phyloP scores from a whole-genome alignment of 371 early-diverging fungal species.

The Umbelopsis sp. region DNA sequence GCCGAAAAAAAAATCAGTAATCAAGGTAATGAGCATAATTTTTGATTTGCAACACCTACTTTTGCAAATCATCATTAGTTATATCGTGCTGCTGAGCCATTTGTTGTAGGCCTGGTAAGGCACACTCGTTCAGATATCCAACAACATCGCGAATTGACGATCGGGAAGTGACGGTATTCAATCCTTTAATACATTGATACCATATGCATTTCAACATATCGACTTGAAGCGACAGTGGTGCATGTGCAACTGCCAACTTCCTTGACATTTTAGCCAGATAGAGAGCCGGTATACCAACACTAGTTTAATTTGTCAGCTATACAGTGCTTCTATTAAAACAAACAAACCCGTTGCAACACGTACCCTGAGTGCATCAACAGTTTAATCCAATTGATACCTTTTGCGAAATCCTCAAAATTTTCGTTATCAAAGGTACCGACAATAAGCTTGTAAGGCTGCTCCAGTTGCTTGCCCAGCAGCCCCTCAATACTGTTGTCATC shows the following conservation, averaged over 20 bases:
- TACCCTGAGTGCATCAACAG: conserved; percentile 53
- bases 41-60: conserved; percentile 22
- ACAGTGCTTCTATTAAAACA: neutral
- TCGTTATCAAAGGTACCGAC: conserved; percentile 34
- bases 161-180: conserved; percentile 34
- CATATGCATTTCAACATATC: conserved; percentile 49
- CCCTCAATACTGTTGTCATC: neutral
- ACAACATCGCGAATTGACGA: conserved; percentile 45
- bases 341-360: neutral
- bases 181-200: conserved; percentile 49
- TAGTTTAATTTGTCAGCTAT: conserved; percentile 9
- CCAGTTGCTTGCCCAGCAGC: neutral
- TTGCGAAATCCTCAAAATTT: conserved; percentile 31
- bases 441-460: conserved; percentile 39
- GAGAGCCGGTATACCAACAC: conserved; percentile 46
- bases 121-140: conserved; percentile 43
- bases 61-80: conserved; percentile 27
- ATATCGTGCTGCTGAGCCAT: conserved; percentile 30
- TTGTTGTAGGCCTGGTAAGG: conserved; percentile 28
- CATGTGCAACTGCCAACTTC: conserved; percentile 31
- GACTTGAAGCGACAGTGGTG: conserved; percentile 34
- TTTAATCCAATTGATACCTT: conserved; percentile 51
- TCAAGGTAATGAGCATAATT: neutral
- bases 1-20: neutral
- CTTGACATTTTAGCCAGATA: conserved; percentile 42